Evolutionary conservation across 345 rosid genomes (phyloP).

Genomic region (Camelina laxa): DNA sequence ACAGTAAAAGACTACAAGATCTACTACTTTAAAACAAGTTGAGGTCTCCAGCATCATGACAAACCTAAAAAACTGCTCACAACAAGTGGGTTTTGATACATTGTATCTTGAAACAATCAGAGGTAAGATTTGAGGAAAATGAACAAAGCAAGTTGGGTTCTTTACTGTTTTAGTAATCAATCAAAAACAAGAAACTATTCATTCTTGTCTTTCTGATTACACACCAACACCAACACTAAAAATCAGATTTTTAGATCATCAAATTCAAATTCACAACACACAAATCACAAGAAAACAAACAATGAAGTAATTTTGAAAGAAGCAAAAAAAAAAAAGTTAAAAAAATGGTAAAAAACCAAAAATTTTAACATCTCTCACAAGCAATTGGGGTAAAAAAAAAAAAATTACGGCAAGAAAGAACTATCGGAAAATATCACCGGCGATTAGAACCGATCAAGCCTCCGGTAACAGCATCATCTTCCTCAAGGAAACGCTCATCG

Average conservation of each 20-base stretch:
- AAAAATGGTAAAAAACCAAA: not conserved
- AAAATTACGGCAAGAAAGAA: not conserved
- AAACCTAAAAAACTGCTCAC: not conserved
- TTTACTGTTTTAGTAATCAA: conserved; percentile 10
- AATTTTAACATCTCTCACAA: not conserved
- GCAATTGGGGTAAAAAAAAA: not conserved
- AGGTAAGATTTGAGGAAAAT: conserved; percentile 10
- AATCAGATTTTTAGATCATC: conserved; percentile 1
- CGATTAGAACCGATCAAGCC: conserved; percentile 42
- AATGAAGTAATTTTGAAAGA: not conserved
- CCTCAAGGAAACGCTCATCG: conserved; percentile 46
- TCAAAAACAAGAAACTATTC: conserved; percentile 3
- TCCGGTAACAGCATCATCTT: conserved; percentile 40
- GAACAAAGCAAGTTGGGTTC: conserved; percentile 20
- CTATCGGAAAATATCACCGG: conserved; percentile 20
- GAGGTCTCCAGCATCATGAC: conserved; percentile 21
- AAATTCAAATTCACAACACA: conserved; percentile 4
- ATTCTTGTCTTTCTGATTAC: no score
- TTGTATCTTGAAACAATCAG: conserved; percentile 1
- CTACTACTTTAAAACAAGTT: conserved; percentile 9
- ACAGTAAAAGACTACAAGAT: not conserved
- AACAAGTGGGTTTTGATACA: conserved; percentile 2
- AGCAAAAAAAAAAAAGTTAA: not conserved
- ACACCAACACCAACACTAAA: no score
- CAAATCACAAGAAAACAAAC: conserved; percentile 25